Evolutionary conservation across 345 rosid genomes (phyloP), one percentile per base, ranked within the genome.

Genomic region (Citrus glauca): DNA sequence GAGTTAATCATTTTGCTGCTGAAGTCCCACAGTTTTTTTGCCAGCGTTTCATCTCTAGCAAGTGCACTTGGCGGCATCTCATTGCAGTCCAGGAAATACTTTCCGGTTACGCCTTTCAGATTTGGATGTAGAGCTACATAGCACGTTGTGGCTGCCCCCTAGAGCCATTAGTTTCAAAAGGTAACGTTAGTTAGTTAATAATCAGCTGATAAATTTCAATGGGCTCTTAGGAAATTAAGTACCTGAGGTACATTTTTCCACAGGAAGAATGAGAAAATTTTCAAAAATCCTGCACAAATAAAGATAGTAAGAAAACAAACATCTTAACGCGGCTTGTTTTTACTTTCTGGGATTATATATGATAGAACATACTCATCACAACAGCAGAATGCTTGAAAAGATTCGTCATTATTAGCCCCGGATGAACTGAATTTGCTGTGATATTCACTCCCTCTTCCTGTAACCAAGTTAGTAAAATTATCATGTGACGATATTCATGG

Each of bases 81-180:
- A 27, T 96, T 96, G 82, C 97, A 96, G 66, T 96, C 98, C 16
- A 77, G 83, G 81, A 81, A 94, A 87, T 96, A 96, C 40, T 91
- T 92, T 57, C 97, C 95, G 0, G 83, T 89, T 14, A 88, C 94
- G 11, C 92, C 95, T 77, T 84, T 85, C 81, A 94, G 25, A 13
- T 74, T 83, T 32, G 94, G 98, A 72, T 94, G 95, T 6, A 96
- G 86, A 5, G 98, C 98, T 0, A 83, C 93, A 73, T 92, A 92
- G 87, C 99, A 96, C 30, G 95, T 88, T 20, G 99, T 94, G 17
- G 98, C 99, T 62, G 99, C 99, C 57, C 99, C 99, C 98, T 95
- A 0, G 50, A 13, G 50, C 50, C 17, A 45, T 45, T 45, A 45
- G 4, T 45, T 45, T 45, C 17, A 45, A 45, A 11, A 45, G 50